phyloP scores from a whole-genome alignment of 2,329 filamentous ascomycete species.

The Lecanicillium sp. region DNA sequence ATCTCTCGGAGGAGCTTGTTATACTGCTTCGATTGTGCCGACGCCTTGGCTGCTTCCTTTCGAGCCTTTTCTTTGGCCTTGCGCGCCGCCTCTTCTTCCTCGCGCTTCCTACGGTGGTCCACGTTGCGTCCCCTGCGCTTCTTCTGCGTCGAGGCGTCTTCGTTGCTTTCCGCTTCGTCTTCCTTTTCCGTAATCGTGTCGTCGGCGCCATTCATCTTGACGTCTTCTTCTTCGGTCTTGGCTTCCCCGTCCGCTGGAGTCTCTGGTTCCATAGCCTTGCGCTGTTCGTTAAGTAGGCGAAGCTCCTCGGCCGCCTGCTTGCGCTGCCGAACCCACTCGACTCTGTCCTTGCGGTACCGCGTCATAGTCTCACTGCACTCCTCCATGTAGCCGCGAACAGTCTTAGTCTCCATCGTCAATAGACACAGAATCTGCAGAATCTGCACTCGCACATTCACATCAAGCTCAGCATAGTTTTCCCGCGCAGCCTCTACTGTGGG shows the following conservation, averaged over 20 bases:
- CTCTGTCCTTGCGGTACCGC: slow-evolving; percentile 88
- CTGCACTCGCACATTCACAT: slow-evolving; percentile 75
- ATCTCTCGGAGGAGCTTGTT: slow-evolving; percentile 83
- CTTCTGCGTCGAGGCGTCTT: slow-evolving; percentile 53
- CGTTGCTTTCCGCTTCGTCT: slow-evolving; percentile 58
- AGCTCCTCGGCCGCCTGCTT: slow-evolving; percentile 64
- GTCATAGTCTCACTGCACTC: slow-evolving; percentile 94
- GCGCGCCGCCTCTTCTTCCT: slow-evolving; percentile 64
- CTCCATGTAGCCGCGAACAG: slow-evolving; percentile 81
- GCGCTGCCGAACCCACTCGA: slow-evolving; percentile 77
- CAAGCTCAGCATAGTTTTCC: slow-evolving; percentile 63
- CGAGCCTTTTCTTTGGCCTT: slow-evolving; percentile 68
- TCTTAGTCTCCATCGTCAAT: slow-evolving; percentile 78
- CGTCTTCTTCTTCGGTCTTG: slow-evolving; percentile 42
- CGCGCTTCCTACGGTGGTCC: slow-evolving; percentile 71
- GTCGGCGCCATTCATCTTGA: slow-evolving; percentile 56
- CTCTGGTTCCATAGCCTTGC: slow-evolving; percentile 65
- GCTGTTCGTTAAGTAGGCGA: slow-evolving; percentile 61
- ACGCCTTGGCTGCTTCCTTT: slow-evolving; percentile 55
- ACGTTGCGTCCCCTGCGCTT: slow-evolving; percentile 50
- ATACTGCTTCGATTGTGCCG: slow-evolving; percentile 78
- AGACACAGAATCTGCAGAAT: slow-evolving; percentile 81
- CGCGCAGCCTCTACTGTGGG: slow-evolving; percentile 68
- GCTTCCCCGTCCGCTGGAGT: slow-evolving; percentile 54
- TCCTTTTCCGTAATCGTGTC: slow-evolving; percentile 49